Evolutionary conservation across 1,284 basidiomycete species (phyloP).

Genomic region (Irpex sp.): DNA sequence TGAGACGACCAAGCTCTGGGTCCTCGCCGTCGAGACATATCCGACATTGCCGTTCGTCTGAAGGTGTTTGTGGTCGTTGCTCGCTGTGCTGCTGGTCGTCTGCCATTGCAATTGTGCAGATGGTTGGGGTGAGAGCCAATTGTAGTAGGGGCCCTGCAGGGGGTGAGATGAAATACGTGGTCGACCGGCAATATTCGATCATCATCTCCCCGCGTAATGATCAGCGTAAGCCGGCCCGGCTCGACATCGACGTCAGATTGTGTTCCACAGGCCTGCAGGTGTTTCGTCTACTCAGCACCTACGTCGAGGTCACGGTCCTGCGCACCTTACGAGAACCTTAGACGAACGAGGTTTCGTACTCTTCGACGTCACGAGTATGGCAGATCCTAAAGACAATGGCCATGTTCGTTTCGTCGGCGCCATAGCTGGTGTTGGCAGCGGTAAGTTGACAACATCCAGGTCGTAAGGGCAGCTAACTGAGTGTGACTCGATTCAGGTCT

Average conservation of each 20-base stretch:
- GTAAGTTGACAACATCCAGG: slow-evolving; percentile 35
- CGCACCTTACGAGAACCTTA: too few relatives aligned
- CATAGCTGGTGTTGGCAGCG: slow-evolving; percentile 59
- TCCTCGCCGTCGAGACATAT: slow-evolving; percentile 71
- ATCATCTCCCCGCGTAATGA: background rate
- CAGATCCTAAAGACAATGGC: slow-evolving; percentile 16
- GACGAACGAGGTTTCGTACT: too few relatives aligned
- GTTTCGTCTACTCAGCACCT: too few relatives aligned
- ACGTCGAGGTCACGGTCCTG: too few relatives aligned
- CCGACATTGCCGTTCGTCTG: slow-evolving; percentile 57
- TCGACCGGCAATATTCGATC: background rate
- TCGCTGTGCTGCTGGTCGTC: background rate
- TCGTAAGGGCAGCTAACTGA: background rate
- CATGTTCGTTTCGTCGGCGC: slow-evolving; percentile 51
- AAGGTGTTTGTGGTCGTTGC: slow-evolving; percentile 10
- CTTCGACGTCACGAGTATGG: background rate
- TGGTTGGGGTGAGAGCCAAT: background rate
- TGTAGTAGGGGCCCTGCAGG: too few relatives aligned
- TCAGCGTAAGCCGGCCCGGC: background rate
- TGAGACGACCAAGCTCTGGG: slow-evolving; percentile 57
- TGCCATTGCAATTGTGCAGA: background rate
- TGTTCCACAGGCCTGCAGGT: too few relatives aligned
- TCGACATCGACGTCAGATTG: too few relatives aligned
- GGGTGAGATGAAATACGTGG: background rate
- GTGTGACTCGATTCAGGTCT: slow-evolving; percentile 33